Conservation (phyloP, 768 basidiomycete genomes). For the Dioszegia crocea region DNA sequence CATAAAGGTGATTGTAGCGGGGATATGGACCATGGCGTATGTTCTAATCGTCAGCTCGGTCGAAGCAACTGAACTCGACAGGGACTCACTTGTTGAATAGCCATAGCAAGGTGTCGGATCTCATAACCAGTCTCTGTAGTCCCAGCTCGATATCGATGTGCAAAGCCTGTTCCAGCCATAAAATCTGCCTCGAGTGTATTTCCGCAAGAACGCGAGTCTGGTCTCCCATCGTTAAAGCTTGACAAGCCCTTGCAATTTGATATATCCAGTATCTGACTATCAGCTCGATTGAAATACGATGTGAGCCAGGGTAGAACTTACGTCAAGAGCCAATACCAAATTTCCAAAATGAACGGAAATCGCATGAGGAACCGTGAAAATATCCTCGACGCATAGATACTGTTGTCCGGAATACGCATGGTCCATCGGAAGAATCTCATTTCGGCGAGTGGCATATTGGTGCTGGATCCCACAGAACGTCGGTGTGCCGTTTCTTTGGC, state of each 20-base stretch:
- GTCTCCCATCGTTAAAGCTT: slow-evolving; percentile 39
- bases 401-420: slow-evolving; percentile 30
- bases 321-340: slow-evolving; percentile 45
- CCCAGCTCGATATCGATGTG: slow-evolving; percentile 35
- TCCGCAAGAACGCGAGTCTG: slow-evolving; percentile 29
- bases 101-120: slow-evolving; percentile 14
- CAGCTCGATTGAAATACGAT: background rate
- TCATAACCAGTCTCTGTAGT: slow-evolving; percentile 30
- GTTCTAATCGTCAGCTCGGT: slow-evolving; percentile 16
- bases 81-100: slow-evolving; percentile 43
- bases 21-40: slow-evolving; percentile 44
- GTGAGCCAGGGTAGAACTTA: slow-evolving; percentile 9
- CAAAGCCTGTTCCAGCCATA: slow-evolving; percentile 23
- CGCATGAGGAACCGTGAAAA: slow-evolving; percentile 29
- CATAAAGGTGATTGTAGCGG: slow-evolving; percentile 42
- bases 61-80: too few relatives aligned
- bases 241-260: slow-evolving; percentile 35
- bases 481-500: background rate
- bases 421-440: slow-evolving; percentile 8
- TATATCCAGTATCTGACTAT: slow-evolving; percentile 36
- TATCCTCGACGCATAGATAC: slow-evolving; percentile 28
- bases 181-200: slow-evolving; percentile 27
- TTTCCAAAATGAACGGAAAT: slow-evolving; percentile 42
- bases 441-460: background rate
- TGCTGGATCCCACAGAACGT: background rate